Base-by-base conservation (phyloP, 2,329 filamentous ascomycete species). In the Talaromyces albobiverticillius region DNA sequence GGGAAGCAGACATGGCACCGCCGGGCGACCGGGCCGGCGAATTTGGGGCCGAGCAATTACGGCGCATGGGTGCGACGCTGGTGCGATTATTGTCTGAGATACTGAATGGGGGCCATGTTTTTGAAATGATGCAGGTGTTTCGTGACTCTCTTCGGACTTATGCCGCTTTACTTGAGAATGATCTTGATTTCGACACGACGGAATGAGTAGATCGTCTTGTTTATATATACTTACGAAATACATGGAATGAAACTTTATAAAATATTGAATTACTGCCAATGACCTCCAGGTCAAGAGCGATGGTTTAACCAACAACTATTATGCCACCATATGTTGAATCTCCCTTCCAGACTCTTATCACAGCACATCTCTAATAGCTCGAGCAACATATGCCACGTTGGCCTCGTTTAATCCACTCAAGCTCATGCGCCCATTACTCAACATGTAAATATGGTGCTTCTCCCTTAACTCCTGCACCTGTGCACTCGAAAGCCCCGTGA, bases 361-460 rank as follows among this genome's bases (percentile, higher is more conserved):
- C 32, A 48, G 10, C 46, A 71, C 64, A 41, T 72, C 64, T 55
- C 70, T 63, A 26, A 72, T 69, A 34, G 69, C 69, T 48, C 64
- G 61, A 14, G 71, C 71, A 20, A 74, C 68, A 58, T 73, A 72
- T 25, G 55, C 59, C 51, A 73, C 70, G 46, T 74, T 74, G 57
- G 66, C 67, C 49, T 69, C 56, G 60, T 69, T 73, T 63, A 74
- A 55, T 7, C 69, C 69, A 51, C 62, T 60, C 14, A 74, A 59
- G 18, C 62, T 68, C 13, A 68, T 61, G n/a, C 71, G 60, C 7
- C 71, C 70, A 18, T 60, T 66, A 1, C 58, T 56, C 38, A 71
- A 55, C 51, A 75, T 42, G 55, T 74, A 74, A 29, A 73, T 59
- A 59, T 74, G 71, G 89, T 64, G 59, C 18, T 66, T 61, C 1